phyloP scores from a whole-genome alignment of 164 flowering plant species.

The Aristolochia contorta region DNA sequence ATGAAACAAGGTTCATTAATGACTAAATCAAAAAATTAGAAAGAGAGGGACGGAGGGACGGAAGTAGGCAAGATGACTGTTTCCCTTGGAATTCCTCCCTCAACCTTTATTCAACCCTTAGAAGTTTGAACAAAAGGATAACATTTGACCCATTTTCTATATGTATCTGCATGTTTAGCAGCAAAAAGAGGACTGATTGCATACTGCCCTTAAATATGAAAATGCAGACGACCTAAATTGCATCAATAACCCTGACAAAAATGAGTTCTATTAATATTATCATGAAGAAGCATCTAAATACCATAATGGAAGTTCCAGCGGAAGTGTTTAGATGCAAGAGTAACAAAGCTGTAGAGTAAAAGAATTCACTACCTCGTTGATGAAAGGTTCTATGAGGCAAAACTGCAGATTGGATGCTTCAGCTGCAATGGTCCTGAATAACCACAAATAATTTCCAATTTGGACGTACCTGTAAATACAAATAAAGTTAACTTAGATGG shows the following conservation, averaged over 20 bases:
- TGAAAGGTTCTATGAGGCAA: constrained; percentile 59
- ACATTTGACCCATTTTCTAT: too few species aligned
- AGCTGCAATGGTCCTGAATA: constrained; percentile 37
- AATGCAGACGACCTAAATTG: not conserved
- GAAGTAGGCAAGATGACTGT: too few species aligned
- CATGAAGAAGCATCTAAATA: not conserved
- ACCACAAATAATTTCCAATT: constrained; percentile 55
- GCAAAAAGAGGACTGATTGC: not conserved
- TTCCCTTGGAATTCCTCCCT: too few species aligned
- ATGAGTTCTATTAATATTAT: not conserved
- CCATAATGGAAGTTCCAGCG: not conserved
- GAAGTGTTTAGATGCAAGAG: not conserved
- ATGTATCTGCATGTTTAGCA: not conserved
- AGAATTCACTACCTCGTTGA: constrained; percentile 45
- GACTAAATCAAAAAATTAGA: too few species aligned
- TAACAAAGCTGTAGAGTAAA: not conserved
- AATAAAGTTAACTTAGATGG: constrained; percentile 3
- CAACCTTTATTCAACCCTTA: too few species aligned
- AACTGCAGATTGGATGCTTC: constrained; percentile 73
- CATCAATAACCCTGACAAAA: not conserved
- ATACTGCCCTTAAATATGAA: not conserved
- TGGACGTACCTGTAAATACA: constrained; percentile 38
- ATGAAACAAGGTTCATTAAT: too few species aligned
- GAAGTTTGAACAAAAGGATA: too few species aligned
- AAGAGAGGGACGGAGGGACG: too few species aligned